Conservation (phyloP, 352 stramenopile species). For the Phytophthora colocasiae region DNA sequence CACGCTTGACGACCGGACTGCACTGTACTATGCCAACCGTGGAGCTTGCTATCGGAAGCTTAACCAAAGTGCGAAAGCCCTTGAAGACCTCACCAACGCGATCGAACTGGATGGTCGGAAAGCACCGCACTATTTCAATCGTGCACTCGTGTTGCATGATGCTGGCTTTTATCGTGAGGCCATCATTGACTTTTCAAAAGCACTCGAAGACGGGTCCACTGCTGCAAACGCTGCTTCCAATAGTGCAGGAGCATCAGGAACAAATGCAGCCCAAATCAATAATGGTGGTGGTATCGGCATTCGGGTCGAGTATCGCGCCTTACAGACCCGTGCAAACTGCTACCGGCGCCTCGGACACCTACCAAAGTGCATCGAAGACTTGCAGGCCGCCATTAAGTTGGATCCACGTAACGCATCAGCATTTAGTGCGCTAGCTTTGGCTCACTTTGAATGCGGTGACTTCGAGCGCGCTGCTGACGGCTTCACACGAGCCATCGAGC, state of each 20-base stretch:
- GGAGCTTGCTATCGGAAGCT: slow-evolving; percentile 81
- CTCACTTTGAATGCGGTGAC: slow-evolving; percentile 63
- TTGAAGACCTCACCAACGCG: slow-evolving; percentile 75
- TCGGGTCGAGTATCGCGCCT: slow-evolving; percentile 70
- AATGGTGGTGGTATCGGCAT: slow-evolving; percentile 46
- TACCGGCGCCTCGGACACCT: slow-evolving; percentile 65
- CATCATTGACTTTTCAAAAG: slow-evolving; percentile 74
- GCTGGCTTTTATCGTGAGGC: slow-evolving; percentile 70
- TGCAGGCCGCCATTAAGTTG: slow-evolving; percentile 74
- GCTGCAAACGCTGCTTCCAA: slow-evolving; percentile 5
- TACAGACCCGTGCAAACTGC: slow-evolving; percentile 76
- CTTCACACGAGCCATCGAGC: slow-evolving; percentile 68
- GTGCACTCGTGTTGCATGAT: slow-evolving; percentile 74
- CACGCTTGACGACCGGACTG: slow-evolving; percentile 65
- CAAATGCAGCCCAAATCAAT: background rate
- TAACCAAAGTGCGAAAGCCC: slow-evolving; percentile 54
- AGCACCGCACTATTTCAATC: slow-evolving; percentile 78
- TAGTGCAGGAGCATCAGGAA: slow-evolving; percentile 9
- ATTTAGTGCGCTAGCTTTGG: slow-evolving; percentile 69
- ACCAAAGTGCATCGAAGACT: slow-evolving; percentile 74
- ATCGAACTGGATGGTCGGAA: slow-evolving; percentile 81
- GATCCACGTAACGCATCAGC: slow-evolving; percentile 69
- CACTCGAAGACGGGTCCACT: slow-evolving; percentile 71
- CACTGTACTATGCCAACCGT: slow-evolving; percentile 79
- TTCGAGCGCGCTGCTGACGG: slow-evolving; percentile 66